Evolutionary conservation across 2,329 filamentous ascomycete species (phyloP).

Genomic region (Fusarium ambrosium): DNA sequence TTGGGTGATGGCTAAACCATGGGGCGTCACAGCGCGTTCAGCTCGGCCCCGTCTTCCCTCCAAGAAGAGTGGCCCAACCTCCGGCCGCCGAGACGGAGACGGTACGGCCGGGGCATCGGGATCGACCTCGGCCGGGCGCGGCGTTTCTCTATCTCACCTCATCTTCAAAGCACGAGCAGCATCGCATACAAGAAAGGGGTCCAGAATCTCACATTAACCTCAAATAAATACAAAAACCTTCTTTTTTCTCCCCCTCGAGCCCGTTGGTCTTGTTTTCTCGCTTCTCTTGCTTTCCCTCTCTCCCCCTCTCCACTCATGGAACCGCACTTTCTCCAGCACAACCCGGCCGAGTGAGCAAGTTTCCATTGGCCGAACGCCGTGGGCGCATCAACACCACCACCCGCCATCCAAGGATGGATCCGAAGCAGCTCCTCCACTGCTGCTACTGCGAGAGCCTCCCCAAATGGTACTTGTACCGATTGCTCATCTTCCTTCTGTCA

Average conservation of each 20-base stretch:
- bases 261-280: constrained; percentile 15
- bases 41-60: constrained; percentile 31
- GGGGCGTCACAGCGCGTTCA: constrained; percentile 15
- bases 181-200: background rate
- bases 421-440: constrained; percentile 29
- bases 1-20: background rate
- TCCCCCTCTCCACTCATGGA: constrained; percentile 23
- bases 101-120: constrained; percentile 27
- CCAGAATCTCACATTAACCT: background rate
- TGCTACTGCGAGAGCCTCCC: background rate
- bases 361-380: constrained; percentile 57
- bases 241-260: background rate
- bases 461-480: constrained; percentile 3
- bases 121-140: constrained; percentile 27
- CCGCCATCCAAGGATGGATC: constrained; percentile 16
- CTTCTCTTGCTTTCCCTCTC: constrained; percentile 13
- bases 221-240: background rate
- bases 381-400: constrained; percentile 44
- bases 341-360: constrained; percentile 58
- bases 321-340: constrained; percentile 41
- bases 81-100: constrained; percentile 34
- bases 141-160: background rate
- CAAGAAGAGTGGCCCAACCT: constrained; percentile 10
- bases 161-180: background rate
- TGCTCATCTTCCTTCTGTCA: constrained; percentile 22